These are phyloP conservation scores for Cyberlindnera samutprakarnensis DNA, from an alignment of 805 yeast genomes.

Conservation along the genomic window DNA sequence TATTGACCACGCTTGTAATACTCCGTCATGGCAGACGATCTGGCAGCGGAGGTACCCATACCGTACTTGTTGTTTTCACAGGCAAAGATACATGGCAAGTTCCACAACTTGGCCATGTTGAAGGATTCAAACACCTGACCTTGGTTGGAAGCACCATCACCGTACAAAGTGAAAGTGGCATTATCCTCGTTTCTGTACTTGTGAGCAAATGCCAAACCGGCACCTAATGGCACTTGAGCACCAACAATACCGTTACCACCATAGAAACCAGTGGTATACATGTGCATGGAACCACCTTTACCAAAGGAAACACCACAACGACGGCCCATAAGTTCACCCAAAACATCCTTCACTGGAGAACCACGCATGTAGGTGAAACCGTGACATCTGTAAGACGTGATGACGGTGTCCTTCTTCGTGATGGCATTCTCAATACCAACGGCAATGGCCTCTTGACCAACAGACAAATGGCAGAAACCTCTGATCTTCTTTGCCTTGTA, in stretches of 20 bases:
- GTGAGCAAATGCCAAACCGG: conserved; percentile 98
- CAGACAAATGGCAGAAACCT: conserved; percentile 98
- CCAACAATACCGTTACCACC: conserved; percentile 99
- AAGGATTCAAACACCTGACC: conserved; percentile 97
- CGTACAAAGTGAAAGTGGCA: conserved; percentile 85
- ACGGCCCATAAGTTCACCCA: conserved; percentile 96
- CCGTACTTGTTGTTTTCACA: conserved; percentile 99
- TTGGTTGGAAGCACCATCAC: conserved; percentile 99
- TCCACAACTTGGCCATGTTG: conserved; percentile 99
- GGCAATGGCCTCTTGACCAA: conserved; percentile 98
- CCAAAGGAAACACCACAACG: conserved; percentile 93
- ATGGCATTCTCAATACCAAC: conserved; percentile 97
- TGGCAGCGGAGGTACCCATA: conserved; percentile 98
- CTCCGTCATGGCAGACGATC: conserved; percentile 95
- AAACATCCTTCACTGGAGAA: conserved; percentile 77
- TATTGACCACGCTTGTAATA: conserved; percentile 99
- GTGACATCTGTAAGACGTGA: conserved; percentile 98
- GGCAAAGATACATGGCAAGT: conserved; percentile 87
- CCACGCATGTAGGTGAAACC: conserved; percentile 98
- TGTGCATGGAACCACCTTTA: conserved; percentile 99
- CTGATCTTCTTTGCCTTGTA: conserved; percentile 98
- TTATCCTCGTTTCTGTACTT: conserved; percentile 78
- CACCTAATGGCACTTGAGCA: conserved; percentile 97
- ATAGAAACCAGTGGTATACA: conserved; percentile 91
- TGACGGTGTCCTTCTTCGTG: conserved; percentile 75